Percentiles rank a stretch among this genome's conserved stretches.
phyloP scores from a whole-genome alignment of 441 rosid species.

The Flueggea neowawraea region DNA sequence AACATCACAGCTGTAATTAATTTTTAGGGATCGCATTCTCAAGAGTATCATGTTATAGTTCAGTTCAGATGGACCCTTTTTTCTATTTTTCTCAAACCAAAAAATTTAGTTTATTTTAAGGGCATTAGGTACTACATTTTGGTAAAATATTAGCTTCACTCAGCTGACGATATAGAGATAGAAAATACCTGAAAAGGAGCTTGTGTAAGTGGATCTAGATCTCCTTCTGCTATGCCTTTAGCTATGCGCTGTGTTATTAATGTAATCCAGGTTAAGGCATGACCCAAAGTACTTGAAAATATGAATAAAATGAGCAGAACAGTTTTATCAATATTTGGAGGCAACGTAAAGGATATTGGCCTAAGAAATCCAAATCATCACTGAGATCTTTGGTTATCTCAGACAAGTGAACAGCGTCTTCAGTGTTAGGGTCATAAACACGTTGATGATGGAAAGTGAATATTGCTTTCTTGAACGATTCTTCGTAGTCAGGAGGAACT shows the following conservation, averaged over 20 bases:
- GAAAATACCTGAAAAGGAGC: constrained; percentile 69
- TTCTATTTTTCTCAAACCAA: neutral
- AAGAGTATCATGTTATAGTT: too few species aligned
- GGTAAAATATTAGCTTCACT: neutral
- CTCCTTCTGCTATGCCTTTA: constrained; percentile 83
- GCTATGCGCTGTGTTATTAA: constrained; percentile 66
- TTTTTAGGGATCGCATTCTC: too few species aligned
- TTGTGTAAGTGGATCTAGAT: constrained; percentile 87
- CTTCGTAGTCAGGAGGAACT: constrained; percentile 88
- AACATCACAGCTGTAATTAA: too few species aligned
- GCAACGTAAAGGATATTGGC: constrained; percentile 87
- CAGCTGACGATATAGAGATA: constrained; percentile 6
- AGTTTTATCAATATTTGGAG: constrained; percentile 6
- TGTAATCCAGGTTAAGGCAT: constrained; percentile 59
- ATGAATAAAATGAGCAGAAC: neutral
- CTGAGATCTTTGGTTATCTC: constrained; percentile 39
- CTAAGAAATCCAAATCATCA: constrained; percentile 66
- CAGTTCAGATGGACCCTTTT: too few species aligned
- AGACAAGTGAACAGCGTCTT: constrained; percentile 60
- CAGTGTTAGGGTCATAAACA: constrained; percentile 67
- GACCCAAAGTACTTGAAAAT: constrained; percentile 8
- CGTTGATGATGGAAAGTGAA: constrained; percentile 92
- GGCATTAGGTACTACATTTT: neutral
- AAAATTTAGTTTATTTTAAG: neutral
- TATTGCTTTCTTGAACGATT: constrained; percentile 79